Base-by-base conservation (phyloP, 768 basidiomycete species). In the Phylloporus sp. region DNA sequence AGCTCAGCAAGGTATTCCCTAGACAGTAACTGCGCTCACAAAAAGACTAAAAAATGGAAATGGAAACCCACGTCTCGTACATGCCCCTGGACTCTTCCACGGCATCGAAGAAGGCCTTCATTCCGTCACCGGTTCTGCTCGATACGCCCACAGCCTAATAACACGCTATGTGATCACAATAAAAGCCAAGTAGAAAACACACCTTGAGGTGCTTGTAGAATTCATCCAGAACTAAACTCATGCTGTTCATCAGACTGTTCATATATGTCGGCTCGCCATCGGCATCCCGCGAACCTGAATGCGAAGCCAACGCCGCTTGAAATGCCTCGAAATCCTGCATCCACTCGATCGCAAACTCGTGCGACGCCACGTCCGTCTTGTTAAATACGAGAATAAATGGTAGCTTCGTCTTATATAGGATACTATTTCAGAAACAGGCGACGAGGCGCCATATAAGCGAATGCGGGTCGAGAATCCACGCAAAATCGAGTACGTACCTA, bases 311-410 rank as follows among this genome's bases (percentile, higher is more conserved):
- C 2, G 95, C 95, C 4, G 76, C 79, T 66, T 98, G 97, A 71
- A 97, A 99, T 23, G 81, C 82, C 68, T 99, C 95, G 62, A 97
- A 99, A 66, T 99, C 97, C 41, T 82, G 77, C 95, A 98, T 98
- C 97, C 97, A 99, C 56, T 95, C 92, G 26, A 97, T 57, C 10
- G 97, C 97, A 69, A 97, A 97, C 34, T 84, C 80, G 66, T 97
- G 92, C 2, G 86, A 76, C 64, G 89, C 80, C 4, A 91, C 93
- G 68, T 99, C 97, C 6, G 85, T 98, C 74, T 99, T 99, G 75
- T 99, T 99, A 76, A 99, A 99, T 28, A 97, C 95, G 26, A 98
- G 79, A 57, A 99, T 86, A 70, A 99, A 98, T 1, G 97, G 97
- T 1, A 98, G 76, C 57, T 94, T 92, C 6, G 95, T 98, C 73